Conservation (phyloP, 2,329 filamentous ascomycete genomes). For the Xylariales sp. region DNA sequence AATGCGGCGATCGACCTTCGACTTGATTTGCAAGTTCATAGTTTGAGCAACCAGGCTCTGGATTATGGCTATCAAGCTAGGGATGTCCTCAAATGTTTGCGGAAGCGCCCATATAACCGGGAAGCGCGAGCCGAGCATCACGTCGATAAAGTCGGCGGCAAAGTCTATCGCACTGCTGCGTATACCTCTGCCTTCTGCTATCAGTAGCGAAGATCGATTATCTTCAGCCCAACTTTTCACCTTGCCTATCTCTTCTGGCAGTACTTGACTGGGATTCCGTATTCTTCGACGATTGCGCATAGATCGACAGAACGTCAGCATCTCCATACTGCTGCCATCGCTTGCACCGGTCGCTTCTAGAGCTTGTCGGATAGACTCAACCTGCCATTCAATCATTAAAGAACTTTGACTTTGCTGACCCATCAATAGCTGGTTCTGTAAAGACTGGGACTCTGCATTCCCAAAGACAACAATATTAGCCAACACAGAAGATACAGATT, state of each 20-base stretch:
- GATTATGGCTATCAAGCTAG: neutral
- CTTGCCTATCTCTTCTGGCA: neutral
- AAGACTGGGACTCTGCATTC: neutral
- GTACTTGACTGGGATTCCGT: slow-evolving; percentile 5
- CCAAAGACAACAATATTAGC: too few species aligned
- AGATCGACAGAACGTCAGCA: slow-evolving; percentile 3
- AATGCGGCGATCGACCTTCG: neutral
- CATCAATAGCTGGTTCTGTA: neutral
- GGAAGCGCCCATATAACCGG: slow-evolving; percentile 9
- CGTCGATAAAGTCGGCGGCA: slow-evolving; percentile 9
- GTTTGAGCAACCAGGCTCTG: neutral
- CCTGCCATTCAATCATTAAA: neutral
- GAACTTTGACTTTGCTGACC: slow-evolving; percentile 1
- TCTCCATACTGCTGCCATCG: neutral
- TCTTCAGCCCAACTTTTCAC: slow-evolving; percentile 6
- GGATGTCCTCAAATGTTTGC: neutral
- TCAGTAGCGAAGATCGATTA: slow-evolving; percentile 6
- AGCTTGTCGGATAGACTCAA: neutral
- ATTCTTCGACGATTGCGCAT: slow-evolving; percentile 8
- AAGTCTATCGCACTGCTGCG: slow-evolving; percentile 9
- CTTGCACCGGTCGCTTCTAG: neutral
- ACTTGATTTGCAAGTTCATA: neutral
- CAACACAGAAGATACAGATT: neutral
- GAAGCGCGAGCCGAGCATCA: slow-evolving; percentile 3
- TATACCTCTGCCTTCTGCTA: slow-evolving; percentile 9